Evolutionary conservation across 257 asterid species (phyloP).

Genomic region (Nicotiana noctiflora): DNA sequence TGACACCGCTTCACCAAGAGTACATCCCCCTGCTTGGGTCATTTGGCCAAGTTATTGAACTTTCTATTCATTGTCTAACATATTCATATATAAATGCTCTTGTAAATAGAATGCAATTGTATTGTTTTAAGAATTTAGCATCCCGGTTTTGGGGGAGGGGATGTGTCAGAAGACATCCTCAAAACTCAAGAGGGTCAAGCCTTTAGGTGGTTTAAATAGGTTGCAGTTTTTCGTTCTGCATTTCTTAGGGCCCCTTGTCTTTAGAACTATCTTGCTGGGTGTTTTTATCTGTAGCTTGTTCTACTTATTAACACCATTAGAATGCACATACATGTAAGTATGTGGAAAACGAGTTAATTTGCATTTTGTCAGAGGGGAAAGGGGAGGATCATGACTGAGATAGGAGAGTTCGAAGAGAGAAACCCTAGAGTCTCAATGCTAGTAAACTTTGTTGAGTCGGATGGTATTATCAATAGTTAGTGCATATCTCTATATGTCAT

Average conservation of each 20-base stretch:
- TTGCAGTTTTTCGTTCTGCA: not conserved
- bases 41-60: not conserved
- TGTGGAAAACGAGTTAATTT: not conserved
- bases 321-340: not conserved
- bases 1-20: too few species aligned
- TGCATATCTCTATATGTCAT: not conserved
- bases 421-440: not conserved
- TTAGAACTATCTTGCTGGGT: not conserved
- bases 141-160: not conserved
- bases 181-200: not conserved
- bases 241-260: not conserved
- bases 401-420: not conserved
- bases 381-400: not conserved
- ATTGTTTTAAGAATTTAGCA: not conserved
- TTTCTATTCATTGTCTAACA: not conserved
- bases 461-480: not conserved
- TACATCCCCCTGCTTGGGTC: not conserved
- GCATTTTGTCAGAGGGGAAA: not conserved
- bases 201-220: not conserved
- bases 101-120: not conserved
- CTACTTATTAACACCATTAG: not conserved
- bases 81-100: not conserved
- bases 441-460: not conserved
- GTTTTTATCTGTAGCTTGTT: not conserved
- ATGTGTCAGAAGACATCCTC: not conserved